phyloP scores from a whole-genome alignment of 83 land plant genomes.

The Diphasiastrum complanatum region DNA sequence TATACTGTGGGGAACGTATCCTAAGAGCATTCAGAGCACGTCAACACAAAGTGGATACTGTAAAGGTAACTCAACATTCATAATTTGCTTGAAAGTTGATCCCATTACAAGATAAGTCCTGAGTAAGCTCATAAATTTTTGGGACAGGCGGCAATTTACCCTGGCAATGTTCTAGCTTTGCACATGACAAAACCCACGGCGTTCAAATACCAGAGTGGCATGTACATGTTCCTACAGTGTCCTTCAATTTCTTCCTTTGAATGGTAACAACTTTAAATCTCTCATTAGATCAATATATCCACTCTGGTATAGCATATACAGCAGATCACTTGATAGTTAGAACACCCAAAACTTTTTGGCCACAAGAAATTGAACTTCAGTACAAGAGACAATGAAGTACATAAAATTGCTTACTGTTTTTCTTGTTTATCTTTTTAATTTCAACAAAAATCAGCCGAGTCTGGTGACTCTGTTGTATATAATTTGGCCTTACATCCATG shows the following conservation, averaged over 20 bases:
- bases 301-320: background rate
- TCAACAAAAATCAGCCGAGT: too few species aligned
- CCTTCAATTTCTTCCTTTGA: constrained; percentile 84
- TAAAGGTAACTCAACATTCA: too few species aligned
- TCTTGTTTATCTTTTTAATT: too few species aligned
- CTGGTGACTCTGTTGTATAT: background rate
- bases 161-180: constrained; percentile 75
- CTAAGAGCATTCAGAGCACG: constrained; percentile 58
- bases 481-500: background rate
- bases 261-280: constrained; percentile 43
- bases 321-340: too few species aligned
- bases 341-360: too few species aligned
- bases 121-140: background rate
- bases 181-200: constrained; percentile 76
- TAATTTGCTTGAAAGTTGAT: background rate
- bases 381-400: too few species aligned
- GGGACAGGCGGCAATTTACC: constrained; percentile 67
- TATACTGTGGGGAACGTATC: constrained; percentile 64
- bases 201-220: constrained; percentile 85
- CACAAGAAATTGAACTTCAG: too few species aligned
- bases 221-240: constrained; percentile 84
- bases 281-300: background rate
- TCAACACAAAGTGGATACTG: constrained; percentile 49
- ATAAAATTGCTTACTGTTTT: too few species aligned
- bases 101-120: too few species aligned